Evolutionary conservation across 2,329 filamentous ascomycete species (phyloP), one percentile per base, ranked within the genome.

Genomic region (Helicocarpus griseus): DNA sequence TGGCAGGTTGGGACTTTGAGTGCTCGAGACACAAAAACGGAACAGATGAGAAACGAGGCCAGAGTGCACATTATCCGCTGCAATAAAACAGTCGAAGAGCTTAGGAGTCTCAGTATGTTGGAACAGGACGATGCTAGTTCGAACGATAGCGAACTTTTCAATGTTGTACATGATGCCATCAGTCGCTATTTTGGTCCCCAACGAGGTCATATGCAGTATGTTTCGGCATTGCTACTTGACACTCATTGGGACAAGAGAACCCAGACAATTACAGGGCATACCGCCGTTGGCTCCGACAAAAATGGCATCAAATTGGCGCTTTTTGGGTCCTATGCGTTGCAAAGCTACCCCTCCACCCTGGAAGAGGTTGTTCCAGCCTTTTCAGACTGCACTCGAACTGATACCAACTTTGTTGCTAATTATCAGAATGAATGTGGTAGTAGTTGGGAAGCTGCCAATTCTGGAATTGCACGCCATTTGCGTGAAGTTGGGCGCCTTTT

Each of bases 401-500:
- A 97, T 64, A 87, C 83, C 8, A 79, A 81, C 36, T 79, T 80
- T 60, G 82, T 95, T 35, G 86, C 86, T 14, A 95, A 96, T 61
- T 88, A 95, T 65, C 88, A 83, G 66, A 86, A 86, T 59, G 87
- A 95, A 58, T 85, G 84, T 5, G 90, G 90, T 22, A 95, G 87
- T 64, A 93, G 83, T 44, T 97, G 91, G 91, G 91, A 97, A 66
- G 83, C 89, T n/a, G 89, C 88, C 24, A 95, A 91, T 60, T 86
- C 95, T 54, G 90, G 90, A 28, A 94, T 97, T 57, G 91, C 91
- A 6, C 90, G 89, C 8, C 91, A 97, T 67, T 69, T 97, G 45
- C 91, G 95, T 67, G 89, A 96, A 69, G 86, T 86, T 0, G 91
- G 91, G 3, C 91, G 95, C 69, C 69, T 95, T 21, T 86, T 97